These are phyloP conservation scores for Diutina rugosa DNA, from an alignment of 1,139 yeast species.

Conservation along the genomic window DNA sequence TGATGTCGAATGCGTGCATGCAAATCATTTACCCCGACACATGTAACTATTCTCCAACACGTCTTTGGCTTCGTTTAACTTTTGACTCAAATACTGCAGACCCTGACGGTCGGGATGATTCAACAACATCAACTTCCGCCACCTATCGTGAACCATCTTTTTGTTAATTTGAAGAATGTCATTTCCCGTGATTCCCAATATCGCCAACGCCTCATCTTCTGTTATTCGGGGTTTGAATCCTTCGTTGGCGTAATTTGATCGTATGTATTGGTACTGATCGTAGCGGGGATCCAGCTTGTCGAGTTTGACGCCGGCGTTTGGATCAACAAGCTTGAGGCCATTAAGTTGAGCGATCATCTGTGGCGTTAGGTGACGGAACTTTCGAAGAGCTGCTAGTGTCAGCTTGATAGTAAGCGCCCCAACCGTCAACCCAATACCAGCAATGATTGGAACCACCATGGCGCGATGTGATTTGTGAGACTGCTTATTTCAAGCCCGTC, in stretches of 20 bases:
- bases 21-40: background rate
- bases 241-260: constrained; percentile 12
- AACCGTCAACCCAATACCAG: constrained; percentile 45
- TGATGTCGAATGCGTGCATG: no score
- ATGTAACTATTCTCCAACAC: constrained; percentile 45
- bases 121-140: constrained; percentile 49
- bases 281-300: background rate
- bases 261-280: constrained; percentile 4
- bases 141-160: constrained; percentile 36
- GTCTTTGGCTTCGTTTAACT: constrained; percentile 67
- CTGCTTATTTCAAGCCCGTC: background rate
- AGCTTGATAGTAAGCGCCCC: constrained; percentile 42
- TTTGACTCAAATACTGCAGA: constrained; percentile 55
- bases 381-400: constrained; percentile 29
- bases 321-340: constrained; percentile 15
- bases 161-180: constrained; percentile 35
- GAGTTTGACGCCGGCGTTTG: background rate
- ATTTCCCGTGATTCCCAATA: constrained; percentile 39
- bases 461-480: background rate
- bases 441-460: constrained; percentile 40
- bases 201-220: constrained; percentile 44
- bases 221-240: constrained; percentile 44
- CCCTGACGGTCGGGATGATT: constrained; percentile 78
- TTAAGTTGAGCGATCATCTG: constrained; percentile 46
- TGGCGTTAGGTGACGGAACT: constrained; percentile 33